A percentile compares a stretch with the other conserved stretches of the same genome.
These are phyloP conservation scores for Phaeosphaeria sp. DNA, from an alignment of 2,329 filamentous ascomycete species.

Conservation along the genomic window DNA sequence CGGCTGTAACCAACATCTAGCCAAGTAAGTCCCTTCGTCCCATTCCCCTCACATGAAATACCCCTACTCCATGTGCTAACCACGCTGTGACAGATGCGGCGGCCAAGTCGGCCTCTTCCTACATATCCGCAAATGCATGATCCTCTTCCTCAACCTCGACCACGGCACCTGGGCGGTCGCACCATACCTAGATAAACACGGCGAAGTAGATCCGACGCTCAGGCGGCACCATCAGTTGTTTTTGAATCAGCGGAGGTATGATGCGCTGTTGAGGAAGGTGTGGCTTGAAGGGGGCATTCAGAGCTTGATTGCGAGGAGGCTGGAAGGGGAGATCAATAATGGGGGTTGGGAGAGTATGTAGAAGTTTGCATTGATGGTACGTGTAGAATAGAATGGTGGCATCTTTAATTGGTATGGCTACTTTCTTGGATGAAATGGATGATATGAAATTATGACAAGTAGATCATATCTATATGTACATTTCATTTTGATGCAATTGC, in stretches of 20 bases:
- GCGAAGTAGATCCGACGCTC: slow-evolving; percentile 91
- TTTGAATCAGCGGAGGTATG: slow-evolving; percentile 92
- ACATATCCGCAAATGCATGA: slow-evolving; percentile 94
- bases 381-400: background rate
- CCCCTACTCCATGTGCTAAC: slow-evolving; percentile 15
- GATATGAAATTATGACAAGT: background rate
- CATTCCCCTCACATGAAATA: background rate
- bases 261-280: slow-evolving; percentile 81
- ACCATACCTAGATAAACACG: slow-evolving; percentile 94
- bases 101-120: slow-evolving; percentile 91
- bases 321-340: slow-evolving; percentile 96
- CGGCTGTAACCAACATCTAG: slow-evolving; percentile 86
- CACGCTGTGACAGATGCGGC: slow-evolving; percentile 69
- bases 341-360: slow-evolving; percentile 87
- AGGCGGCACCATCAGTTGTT: slow-evolving; percentile 85
- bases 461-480: background rate
- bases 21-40: slow-evolving; percentile 66
- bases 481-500: background rate
- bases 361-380: background rate
- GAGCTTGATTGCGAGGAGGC: slow-evolving; percentile 83
- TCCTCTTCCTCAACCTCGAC: slow-evolving; percentile 82
- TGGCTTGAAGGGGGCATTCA: slow-evolving; percentile 89
- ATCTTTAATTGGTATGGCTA: background rate
- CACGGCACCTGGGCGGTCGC: slow-evolving; percentile 86
- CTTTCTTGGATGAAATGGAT: background rate